These are phyloP conservation scores for Sarocladiaceae sp. DNA, from an alignment of 2,329 filamentous ascomycete genomes.

Conservation along the genomic window DNA sequence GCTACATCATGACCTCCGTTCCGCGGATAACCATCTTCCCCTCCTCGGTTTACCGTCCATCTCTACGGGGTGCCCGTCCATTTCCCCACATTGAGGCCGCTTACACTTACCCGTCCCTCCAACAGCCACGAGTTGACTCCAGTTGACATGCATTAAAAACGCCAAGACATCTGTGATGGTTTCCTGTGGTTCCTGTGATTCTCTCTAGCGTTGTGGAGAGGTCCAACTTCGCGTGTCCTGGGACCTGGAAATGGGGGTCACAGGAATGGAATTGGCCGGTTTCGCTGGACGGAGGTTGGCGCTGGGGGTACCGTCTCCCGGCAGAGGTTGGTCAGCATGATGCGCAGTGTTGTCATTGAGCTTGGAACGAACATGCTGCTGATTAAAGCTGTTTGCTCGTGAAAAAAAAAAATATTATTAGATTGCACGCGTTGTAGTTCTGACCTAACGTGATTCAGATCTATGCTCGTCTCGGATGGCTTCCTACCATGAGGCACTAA, in stretches of 20 bases:
- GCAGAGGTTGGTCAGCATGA: not conserved
- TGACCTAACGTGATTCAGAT: no score
- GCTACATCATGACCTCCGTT: not conserved
- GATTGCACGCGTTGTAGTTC: no score
- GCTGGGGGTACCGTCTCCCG: constrained; percentile 6
- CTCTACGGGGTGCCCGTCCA: not conserved
- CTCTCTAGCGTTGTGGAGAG: not conserved
- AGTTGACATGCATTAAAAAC: no score
- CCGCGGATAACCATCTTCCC: not conserved
- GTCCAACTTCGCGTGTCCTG: not conserved
- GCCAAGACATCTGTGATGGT: no score
- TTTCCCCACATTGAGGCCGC: not conserved
- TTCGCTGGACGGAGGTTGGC: not conserved
- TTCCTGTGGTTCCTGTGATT: constrained; percentile 1
- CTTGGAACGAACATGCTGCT: no score
- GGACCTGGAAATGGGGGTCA: not conserved
- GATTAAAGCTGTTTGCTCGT: no score
- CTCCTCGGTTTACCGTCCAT: not conserved
- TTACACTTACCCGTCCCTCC: constrained; percentile 2
- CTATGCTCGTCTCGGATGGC: no score
- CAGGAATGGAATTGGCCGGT: not conserved
- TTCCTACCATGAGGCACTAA: no score
- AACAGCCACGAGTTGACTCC: not conserved
- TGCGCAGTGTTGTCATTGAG: no score
- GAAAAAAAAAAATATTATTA: no score